Evolutionary conservation across 768 basidiomycete species (phyloP).

Genomic region (Russula sp.): DNA sequence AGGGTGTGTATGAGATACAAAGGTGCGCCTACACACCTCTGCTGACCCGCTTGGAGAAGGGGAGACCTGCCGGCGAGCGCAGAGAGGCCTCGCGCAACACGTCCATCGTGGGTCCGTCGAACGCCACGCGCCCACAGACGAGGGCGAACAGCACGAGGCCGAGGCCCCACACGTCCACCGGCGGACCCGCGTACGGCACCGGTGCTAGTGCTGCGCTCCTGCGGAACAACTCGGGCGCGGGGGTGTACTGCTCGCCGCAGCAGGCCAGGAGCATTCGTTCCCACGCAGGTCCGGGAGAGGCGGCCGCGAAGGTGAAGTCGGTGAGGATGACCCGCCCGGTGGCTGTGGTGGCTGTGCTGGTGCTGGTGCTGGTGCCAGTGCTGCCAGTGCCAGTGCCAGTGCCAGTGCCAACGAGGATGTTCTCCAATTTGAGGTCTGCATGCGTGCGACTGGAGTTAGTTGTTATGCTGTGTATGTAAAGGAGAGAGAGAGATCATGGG

Average conservation of each 20-base stretch:
- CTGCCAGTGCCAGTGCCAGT: background rate
- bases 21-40: background rate
- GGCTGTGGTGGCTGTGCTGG: background rate
- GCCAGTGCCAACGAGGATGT: background rate
- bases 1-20: too few species aligned
- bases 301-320: background rate
- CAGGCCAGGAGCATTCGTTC: background rate
- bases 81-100: background rate
- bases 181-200: background rate
- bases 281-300: background rate
- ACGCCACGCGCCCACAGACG: background rate
- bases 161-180: constrained; percentile 11
- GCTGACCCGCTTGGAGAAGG: background rate
- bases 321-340: background rate
- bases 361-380: too few species aligned
- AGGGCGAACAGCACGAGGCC: constrained; percentile 5
- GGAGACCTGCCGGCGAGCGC: background rate
- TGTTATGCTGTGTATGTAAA: background rate
- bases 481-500: too few species aligned
- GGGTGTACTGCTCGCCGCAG: background rate
- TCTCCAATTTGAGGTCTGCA: constrained; percentile 5
- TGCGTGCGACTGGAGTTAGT: background rate
- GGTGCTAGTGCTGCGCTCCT: background rate
- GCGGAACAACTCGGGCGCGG: background rate
- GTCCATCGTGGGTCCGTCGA: background rate